Evolutionary conservation across 2,329 filamentous ascomycete species (phyloP).

Genomic region (Penicillium capsulatum): DNA sequence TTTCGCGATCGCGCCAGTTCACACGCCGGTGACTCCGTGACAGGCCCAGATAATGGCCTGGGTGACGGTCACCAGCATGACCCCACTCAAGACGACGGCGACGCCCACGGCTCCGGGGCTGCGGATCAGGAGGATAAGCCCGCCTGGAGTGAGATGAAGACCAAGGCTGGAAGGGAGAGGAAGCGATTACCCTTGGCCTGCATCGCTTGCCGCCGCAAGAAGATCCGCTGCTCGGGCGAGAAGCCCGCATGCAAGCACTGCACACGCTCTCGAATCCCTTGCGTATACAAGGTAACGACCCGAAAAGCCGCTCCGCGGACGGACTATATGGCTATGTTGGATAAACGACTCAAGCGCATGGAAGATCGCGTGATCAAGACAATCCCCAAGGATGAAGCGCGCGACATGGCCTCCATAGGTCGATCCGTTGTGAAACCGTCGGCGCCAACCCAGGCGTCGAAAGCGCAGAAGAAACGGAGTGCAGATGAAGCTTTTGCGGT

Average conservation of each 20-base stretch:
- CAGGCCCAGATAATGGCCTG: constrained; percentile 19
- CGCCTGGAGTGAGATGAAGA: constrained; percentile 79
- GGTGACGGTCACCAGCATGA: constrained; percentile 20
- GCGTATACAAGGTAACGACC: constrained; percentile 95
- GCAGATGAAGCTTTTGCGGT: constrained; percentile 83
- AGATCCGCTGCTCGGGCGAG: constrained; percentile 95
- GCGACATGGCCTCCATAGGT: constrained; percentile 62
- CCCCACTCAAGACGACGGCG: constrained; percentile 18
- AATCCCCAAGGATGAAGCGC: constrained; percentile 79
- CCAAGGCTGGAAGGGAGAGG: constrained; percentile 90
- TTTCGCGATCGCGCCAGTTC: constrained; percentile 34
- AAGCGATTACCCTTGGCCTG: constrained; percentile 90
- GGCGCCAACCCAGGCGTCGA: constrained; percentile 55
- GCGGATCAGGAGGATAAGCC: constrained; percentile 53
- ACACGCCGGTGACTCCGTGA: constrained; percentile 22
- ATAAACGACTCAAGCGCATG: constrained; percentile 93
- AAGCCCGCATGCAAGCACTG: constrained; percentile 98
- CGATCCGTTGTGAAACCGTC: constrained; percentile 82
- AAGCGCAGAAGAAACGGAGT: constrained; percentile 69
- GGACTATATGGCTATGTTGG: constrained; percentile 98
- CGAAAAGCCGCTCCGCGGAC: constrained; percentile 90
- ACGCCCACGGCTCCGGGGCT: constrained; percentile 18
- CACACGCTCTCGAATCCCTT: constrained; percentile 83
- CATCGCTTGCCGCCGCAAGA: constrained; percentile 93
- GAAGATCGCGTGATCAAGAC: constrained; percentile 96